These are phyloP conservation scores for Lichtheimia ornata DNA, from an alignment of 371 early-diverging fungal genomes.

Conservation along the genomic window DNA sequence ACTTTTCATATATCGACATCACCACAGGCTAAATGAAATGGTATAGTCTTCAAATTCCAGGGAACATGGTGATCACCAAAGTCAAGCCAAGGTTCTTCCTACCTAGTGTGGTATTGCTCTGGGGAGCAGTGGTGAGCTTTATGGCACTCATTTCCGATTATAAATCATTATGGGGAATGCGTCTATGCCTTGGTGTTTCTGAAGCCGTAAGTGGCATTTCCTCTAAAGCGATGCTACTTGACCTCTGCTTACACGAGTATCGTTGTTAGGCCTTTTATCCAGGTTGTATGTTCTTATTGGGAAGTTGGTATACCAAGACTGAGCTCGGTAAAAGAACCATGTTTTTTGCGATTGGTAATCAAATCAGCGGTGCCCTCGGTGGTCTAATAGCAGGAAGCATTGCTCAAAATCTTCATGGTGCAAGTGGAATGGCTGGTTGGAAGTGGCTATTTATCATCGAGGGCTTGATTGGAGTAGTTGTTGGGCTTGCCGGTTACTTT, in stretches of 20 bases:
- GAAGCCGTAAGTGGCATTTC: slow-evolving; percentile 35
- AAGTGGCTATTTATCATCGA: slow-evolving; percentile 63
- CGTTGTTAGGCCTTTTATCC: slow-evolving; percentile 62
- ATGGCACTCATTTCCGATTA: slow-evolving; percentile 51
- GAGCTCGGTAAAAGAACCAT: slow-evolving; percentile 74
- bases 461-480: slow-evolving; percentile 49
- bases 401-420: slow-evolving; percentile 29
- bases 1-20: no score
- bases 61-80: slow-evolving; percentile 53
- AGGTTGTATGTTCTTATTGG: slow-evolving; percentile 70
- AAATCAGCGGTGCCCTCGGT: slow-evolving; percentile 22
- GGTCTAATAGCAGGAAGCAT: slow-evolving; percentile 9
- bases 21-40: no score
- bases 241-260: no score
- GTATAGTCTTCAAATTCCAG: slow-evolving; percentile 40
- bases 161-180: slow-evolving; percentile 51
- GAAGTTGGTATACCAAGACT: slow-evolving; percentile 73
- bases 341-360: slow-evolving; percentile 25
- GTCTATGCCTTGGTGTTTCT: slow-evolving; percentile 64
- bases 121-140: slow-evolving; percentile 64
- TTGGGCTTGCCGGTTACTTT: slow-evolving; percentile 39
- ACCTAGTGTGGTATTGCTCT: slow-evolving; percentile 55
- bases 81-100: slow-evolving; percentile 56
- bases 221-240: no score
- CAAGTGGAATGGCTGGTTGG: slow-evolving; percentile 54